phyloP scores from a whole-genome alignment of 345 rosid species.

The Arabidopsis suecica region DNA sequence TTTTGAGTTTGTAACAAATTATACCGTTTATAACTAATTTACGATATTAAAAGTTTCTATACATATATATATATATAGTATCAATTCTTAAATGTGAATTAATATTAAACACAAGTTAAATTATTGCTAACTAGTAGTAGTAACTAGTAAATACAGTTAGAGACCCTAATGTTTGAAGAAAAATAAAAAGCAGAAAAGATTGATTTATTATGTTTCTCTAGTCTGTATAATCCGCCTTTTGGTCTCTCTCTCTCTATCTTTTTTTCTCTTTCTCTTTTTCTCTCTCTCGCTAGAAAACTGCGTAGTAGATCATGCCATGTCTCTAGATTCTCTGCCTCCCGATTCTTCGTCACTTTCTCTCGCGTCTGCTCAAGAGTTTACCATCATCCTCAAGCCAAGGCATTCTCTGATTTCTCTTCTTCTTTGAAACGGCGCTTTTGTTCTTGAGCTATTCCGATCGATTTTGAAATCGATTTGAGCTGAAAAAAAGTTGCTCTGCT shows the following conservation, averaged over 20 bases:
- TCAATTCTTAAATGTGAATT: background rate
- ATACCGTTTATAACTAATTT: too few species aligned
- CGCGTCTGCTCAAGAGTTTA: constrained; percentile 13
- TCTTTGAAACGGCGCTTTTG: background rate
- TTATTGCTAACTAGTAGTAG: background rate
- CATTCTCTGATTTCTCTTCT: constrained; percentile 25
- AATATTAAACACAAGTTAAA: background rate
- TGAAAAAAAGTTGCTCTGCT: constrained; percentile 1
- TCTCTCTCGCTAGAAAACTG: constrained; percentile 41
- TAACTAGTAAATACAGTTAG: background rate
- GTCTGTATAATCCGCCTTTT: constrained; percentile 39
- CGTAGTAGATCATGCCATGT: constrained; percentile 49
- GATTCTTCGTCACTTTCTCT: constrained; percentile 42
- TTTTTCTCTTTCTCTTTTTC: constrained; percentile 31
- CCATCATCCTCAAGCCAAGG: background rate
- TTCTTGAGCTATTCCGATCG: constrained; percentile 30
- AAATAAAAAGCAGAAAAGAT: background rate
- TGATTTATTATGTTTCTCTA: constrained; percentile 24
- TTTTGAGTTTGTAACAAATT: too few species aligned
- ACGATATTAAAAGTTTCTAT: too few species aligned
- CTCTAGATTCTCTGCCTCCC: constrained; percentile 46
- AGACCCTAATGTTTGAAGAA: background rate
- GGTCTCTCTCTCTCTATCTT: constrained; percentile 39
- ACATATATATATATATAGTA: too few species aligned
- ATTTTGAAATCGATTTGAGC: constrained; percentile 32